Percentiles rank a stretch among this genome's conserved stretches.
These are phyloP conservation scores for Chrysopogon serrulatus DNA, from an alignment of 176 grass and related monocot genomes.

Conservation along the genomic window DNA sequence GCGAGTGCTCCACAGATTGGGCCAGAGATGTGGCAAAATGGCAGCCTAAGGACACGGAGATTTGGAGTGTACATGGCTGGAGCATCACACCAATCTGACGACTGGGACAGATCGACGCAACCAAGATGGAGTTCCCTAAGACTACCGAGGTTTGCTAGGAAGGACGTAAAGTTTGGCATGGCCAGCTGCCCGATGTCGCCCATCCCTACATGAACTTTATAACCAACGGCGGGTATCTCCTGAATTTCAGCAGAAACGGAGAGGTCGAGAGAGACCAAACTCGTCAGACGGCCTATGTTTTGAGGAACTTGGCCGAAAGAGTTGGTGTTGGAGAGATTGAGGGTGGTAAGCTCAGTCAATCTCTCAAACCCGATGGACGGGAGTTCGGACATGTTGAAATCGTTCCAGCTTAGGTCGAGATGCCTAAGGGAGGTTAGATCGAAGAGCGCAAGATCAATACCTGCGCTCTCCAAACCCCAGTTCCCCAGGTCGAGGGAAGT, in stretches of 20 bases:
- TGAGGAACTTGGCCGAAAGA: slow-evolving; percentile 26
- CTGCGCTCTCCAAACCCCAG: background rate
- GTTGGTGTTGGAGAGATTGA: slow-evolving; percentile 36
- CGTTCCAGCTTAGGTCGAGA: slow-evolving; percentile 37
- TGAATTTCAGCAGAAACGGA: background rate
- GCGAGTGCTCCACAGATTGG: slow-evolving; percentile 14
- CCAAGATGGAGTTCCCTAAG: slow-evolving; percentile 34
- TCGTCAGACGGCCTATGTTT: slow-evolving; percentile 22
- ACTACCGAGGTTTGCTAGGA: slow-evolving; percentile 26
- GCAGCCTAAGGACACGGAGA: slow-evolving; percentile 33
- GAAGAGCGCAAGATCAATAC: slow-evolving; percentile 15
- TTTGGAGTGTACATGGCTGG: slow-evolving; percentile 3
- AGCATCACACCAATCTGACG: slow-evolving; percentile 10
- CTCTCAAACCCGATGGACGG: slow-evolving; percentile 14
- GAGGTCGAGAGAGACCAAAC: slow-evolving; percentile 37
- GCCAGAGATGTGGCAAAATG: slow-evolving; percentile 4
- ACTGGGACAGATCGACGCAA: slow-evolving; percentile 28
- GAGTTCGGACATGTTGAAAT: slow-evolving; percentile 4
- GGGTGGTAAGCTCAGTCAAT: slow-evolving; percentile 19
- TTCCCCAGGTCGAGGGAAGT: slow-evolving; percentile 29
- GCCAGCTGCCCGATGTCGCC: background rate
- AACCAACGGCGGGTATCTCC: background rate
- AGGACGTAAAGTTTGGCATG: slow-evolving; percentile 2
- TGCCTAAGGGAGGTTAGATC: slow-evolving; percentile 25
- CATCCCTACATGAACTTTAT: background rate